Evolutionary conservation across 495 filamentous ascomycete genomes (phyloP).

Genomic region (Penicillium dipodomyicola): DNA sequence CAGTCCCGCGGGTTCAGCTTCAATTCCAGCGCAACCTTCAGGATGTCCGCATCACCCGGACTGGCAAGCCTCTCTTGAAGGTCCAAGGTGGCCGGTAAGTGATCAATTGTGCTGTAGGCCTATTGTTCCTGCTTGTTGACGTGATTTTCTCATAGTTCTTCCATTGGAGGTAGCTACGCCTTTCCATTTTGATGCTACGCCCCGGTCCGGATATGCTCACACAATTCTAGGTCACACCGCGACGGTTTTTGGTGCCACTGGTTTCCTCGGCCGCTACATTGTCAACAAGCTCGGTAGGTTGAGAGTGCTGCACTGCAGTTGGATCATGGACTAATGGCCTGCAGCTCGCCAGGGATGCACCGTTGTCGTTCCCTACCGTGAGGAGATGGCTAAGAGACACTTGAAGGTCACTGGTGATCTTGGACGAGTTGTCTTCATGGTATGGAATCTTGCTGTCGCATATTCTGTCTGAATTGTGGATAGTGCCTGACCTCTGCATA

Average conservation of each 20-base stretch:
- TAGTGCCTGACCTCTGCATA: conserved; percentile 32
- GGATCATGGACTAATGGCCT: conserved; percentile 33
- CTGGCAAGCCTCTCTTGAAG: conserved; percentile 82
- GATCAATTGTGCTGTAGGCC: conserved; percentile 19
- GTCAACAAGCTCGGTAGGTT: conserved; percentile 86
- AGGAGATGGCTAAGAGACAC: conserved; percentile 97
- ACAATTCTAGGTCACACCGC: conserved; percentile 75
- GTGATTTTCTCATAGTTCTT: conserved; percentile 56
- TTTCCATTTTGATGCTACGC: conserved; percentile 26
- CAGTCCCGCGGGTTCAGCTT: conserved; percentile 43
- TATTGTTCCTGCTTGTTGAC: conserved; percentile 24
- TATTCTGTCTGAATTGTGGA: neutral
- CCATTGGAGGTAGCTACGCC: conserved; percentile 68
- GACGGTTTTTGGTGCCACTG: conserved; percentile 97
- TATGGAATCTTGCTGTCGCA: conserved; percentile 33
- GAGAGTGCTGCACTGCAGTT: conserved; percentile 8
- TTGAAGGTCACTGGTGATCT: conserved; percentile 94
- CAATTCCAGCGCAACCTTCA: conserved; percentile 56
- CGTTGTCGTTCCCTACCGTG: conserved; percentile 88
- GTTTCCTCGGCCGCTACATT: conserved; percentile 94
- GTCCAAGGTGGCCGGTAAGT: conserved; percentile 78
- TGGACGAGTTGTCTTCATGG: conserved; percentile 81
- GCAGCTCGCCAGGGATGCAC: conserved; percentile 87
- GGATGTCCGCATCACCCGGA: conserved; percentile 81
- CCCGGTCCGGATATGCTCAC: conserved; percentile 24